Conservation (phyloP, 1,284 basidiomycete genomes). For the Rhodotorula sp. region DNA sequence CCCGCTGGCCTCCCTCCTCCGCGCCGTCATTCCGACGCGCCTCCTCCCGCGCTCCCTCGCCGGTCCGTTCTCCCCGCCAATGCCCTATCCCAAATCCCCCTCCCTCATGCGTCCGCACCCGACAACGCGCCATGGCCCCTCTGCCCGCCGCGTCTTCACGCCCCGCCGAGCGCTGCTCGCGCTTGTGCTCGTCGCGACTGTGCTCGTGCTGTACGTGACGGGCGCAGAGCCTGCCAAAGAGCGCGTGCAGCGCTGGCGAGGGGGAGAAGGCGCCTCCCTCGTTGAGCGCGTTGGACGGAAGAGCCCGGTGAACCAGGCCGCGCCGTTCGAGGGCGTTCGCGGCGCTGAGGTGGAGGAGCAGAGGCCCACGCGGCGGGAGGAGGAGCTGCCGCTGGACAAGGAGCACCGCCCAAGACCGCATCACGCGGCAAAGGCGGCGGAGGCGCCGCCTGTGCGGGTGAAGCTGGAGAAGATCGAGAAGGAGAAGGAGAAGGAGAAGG, state of each 20-base stretch:
- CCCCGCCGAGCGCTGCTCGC: not conserved
- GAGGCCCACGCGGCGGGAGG: not conserved
- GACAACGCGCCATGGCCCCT: not conserved
- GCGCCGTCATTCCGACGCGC: constrained; percentile 1
- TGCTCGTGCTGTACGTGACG: not conserved
- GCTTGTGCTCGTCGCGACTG: not conserved
- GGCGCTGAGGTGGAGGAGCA: not conserved
- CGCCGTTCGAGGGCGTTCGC: not conserved
- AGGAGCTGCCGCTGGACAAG: not conserved
- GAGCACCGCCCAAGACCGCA: not conserved
- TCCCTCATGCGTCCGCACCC: constrained; percentile 22
- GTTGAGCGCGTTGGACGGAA: not conserved
- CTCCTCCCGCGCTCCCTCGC: not conserved
- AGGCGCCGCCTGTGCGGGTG: not conserved
- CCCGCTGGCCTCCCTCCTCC: not conserved
- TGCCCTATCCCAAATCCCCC: constrained; percentile 17
- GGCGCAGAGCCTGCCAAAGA: not conserved
- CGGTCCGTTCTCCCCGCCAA: not conserved
- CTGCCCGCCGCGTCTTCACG: not conserved
- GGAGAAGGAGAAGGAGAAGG: no score
- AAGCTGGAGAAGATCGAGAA: not conserved
- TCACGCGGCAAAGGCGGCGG: not conserved
- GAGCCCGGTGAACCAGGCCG: not conserved
- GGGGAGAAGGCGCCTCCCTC: no score
- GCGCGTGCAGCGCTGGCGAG: not conserved